Base-by-base conservation (phyloP, 306 rosid species). In the Dalbergia oliveri region DNA sequence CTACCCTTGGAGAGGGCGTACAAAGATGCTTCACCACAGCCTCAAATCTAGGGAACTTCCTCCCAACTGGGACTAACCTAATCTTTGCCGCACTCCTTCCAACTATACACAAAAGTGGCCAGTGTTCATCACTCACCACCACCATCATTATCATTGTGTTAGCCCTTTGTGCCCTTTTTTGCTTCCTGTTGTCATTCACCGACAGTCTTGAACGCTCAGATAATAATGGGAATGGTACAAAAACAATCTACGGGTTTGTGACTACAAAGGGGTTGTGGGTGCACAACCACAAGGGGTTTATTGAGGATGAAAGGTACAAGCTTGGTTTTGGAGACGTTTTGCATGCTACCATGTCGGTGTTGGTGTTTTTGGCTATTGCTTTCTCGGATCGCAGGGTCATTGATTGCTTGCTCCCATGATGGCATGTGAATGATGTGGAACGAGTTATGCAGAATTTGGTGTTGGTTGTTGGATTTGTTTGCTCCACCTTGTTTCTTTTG, bases 401-500 rank as follows among this genome's bases (percentile, higher is more conserved):
- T 5, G 39, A 45, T 23, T 68, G 73, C 6, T 11, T 68, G 57
- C 45, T 68, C 12, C 73, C 37, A 6, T 1, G 4, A 26, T 26
- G 31, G 11, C 26, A 45, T 5, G 4, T 7, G 1, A 6, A 45
- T 0, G 73, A 68, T 15, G 58, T 45, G 57, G 37, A 21, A 5
- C 16, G 23, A 12, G 73, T 68, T 11, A 68, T 68, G 73, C 18
- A 19, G 26, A 44, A 39, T 68, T 12, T 68, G 58, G 72, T 68
- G 9, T 68, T 68, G 7, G 6, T 68, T 0, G 73, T 68, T 19
- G 57, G 37, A 11, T 19, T 44, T 11, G 58, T 19, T 68, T 68
- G 73, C 58, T 44, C 57, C 26, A 18, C 39, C 26, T 44, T 68
- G 58, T 68, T 68, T 68, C 73, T 68, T 45, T 23, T 68, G n/a